These are phyloP conservation scores for Biscogniauxia sp. DNA, from an alignment of 2,329 filamentous ascomycete genomes.

Conservation along the genomic window DNA sequence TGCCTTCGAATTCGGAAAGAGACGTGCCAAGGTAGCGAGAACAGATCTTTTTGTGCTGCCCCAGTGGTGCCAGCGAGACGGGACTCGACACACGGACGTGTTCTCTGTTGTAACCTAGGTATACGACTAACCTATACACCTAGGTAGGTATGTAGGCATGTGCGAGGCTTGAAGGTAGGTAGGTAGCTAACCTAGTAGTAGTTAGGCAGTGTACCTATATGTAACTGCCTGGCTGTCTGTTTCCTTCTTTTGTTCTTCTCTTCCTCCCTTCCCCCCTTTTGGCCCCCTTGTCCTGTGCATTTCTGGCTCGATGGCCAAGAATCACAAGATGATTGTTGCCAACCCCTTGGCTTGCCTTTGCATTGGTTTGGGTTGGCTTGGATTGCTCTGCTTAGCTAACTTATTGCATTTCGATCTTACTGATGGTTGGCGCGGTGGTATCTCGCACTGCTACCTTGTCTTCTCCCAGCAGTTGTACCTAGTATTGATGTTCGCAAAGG, in stretches of 20 bases:
- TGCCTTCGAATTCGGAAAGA: background rate
- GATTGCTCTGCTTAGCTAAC: background rate
- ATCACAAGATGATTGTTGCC: background rate
- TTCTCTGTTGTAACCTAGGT: background rate
- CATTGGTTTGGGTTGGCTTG: too few relatives aligned
- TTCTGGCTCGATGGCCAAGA: background rate
- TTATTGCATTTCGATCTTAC: background rate
- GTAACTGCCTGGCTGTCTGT: background rate
- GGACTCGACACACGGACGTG: constrained; percentile 8
- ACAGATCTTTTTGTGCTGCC: constrained; percentile 4
- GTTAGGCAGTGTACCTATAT: too few relatives aligned
- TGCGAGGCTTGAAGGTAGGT: background rate
- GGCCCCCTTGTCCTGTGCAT: too few relatives aligned
- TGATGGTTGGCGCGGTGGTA: background rate
- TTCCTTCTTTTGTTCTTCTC: background rate
- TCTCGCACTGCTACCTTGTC: background rate
- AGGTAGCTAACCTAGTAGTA: too few relatives aligned
- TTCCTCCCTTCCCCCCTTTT: background rate
- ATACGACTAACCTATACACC: constrained; percentile 13
- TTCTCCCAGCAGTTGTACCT: background rate
- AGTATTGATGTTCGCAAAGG: background rate
- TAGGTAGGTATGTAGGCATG: background rate
- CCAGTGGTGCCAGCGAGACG: constrained; percentile 19
- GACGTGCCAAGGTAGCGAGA: constrained; percentile 1
- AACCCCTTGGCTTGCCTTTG: too few relatives aligned